Percentiles rank a stretch among this genome's conserved stretches.
phyloP scores from a whole-genome alignment of 306 rosid species.

The Lithocarpus polystachyus region DNA sequence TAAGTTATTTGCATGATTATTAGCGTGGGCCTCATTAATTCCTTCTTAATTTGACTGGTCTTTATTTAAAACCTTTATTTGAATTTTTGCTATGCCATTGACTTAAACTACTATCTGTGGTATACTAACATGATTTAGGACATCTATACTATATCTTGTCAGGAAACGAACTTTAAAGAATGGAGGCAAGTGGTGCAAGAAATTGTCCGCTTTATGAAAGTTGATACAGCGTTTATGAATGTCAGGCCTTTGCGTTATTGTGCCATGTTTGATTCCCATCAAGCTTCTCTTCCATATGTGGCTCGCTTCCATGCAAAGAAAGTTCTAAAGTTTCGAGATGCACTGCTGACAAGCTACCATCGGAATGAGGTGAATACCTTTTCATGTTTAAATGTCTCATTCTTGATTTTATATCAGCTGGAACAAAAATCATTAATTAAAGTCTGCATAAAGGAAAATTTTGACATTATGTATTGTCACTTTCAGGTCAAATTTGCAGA shows the following conservation, averaged over 20 bases:
- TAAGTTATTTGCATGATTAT: neutral
- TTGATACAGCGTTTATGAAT: conserved; percentile 59
- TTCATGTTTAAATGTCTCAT: neutral
- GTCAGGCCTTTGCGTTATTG: conserved; percentile 83
- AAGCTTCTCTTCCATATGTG: conserved; percentile 70
- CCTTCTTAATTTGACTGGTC: neutral
- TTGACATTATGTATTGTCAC: conserved; percentile 30
- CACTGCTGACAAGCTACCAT: conserved; percentile 83
- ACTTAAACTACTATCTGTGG: neutral
- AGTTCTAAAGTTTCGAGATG: conserved; percentile 82
- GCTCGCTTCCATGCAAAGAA: conserved; percentile 96
- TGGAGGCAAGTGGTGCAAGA: conserved; percentile 98
- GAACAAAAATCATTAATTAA: neutral
- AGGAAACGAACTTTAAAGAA: conserved; percentile 90
- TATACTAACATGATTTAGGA: conserved; percentile 27
- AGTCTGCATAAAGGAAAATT: conserved; percentile 2
- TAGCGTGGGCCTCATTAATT: neutral
- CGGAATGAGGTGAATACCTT: conserved; percentile 71
- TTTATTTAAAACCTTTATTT: neutral
- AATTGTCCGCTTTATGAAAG: conserved; percentile 76
- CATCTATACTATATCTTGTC: conserved; percentile 35
- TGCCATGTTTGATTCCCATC: conserved; percentile 63
- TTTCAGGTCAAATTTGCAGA: conserved; percentile 96
- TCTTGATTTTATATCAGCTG: conserved; percentile 15
- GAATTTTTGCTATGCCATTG: neutral